A percentile compares a stretch with the other conserved stretches of the same genome.
These are phyloP conservation scores for Aspergillus unguis DNA, from an alignment of 2,329 filamentous ascomycete species.

Conservation along the genomic window DNA sequence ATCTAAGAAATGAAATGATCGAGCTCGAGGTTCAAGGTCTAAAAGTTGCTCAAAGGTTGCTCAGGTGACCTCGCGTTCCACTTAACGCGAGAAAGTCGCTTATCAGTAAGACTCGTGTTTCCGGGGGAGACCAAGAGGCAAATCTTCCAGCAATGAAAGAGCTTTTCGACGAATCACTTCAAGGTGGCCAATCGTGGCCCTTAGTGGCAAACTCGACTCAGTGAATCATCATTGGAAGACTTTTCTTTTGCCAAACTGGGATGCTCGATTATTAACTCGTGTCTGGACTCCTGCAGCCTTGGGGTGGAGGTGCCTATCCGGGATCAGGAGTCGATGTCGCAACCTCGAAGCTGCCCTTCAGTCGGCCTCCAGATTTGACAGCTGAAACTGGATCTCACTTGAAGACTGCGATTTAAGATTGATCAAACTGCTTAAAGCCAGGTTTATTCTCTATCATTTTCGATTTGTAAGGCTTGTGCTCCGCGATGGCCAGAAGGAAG, in stretches of 20 bases:
- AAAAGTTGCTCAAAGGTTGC: background rate
- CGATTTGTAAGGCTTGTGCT: background rate
- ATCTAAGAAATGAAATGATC: background rate
- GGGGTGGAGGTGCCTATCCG: background rate
- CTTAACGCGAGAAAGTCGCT: slow-evolving; percentile 33
- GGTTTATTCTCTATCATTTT: background rate
- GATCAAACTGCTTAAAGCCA: background rate
- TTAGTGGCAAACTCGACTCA: slow-evolving; percentile 4
- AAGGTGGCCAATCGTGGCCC: slow-evolving; percentile 7
- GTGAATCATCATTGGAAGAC: slow-evolving; percentile 9
- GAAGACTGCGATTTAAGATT: too few relatives aligned
- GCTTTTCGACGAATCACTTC: slow-evolving; percentile 7
- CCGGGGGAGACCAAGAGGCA: background rate
- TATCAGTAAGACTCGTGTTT: slow-evolving; percentile 15
- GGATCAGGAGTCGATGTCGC: background rate
- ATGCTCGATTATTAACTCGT: slow-evolving; percentile 12
- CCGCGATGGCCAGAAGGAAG: slow-evolving; percentile 1
- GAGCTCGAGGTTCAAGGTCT: background rate
- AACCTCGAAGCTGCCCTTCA: background rate
- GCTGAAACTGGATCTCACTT: background rate
- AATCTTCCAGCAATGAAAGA: background rate
- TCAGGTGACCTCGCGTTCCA: slow-evolving; percentile 40
- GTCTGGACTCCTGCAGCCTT: background rate
- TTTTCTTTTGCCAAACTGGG: slow-evolving; percentile 11
- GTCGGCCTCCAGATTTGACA: background rate